A percentile compares a stretch with the other conserved stretches of the same genome.
These are phyloP conservation scores for Amylocarpus encephaloides DNA, from an alignment of 2,329 filamentous ascomycete species.

Conservation along the genomic window DNA sequence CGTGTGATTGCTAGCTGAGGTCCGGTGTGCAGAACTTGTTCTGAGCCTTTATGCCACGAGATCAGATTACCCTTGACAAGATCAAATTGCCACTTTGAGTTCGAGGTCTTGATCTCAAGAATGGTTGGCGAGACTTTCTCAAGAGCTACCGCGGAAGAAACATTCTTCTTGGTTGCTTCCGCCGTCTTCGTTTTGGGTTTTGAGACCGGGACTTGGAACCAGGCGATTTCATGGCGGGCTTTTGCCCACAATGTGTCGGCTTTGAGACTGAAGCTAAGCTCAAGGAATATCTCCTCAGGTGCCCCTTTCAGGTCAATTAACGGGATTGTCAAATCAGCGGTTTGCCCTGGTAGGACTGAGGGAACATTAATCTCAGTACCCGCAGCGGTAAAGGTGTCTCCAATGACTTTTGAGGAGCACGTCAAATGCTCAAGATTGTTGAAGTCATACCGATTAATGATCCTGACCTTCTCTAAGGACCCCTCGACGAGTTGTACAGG, in stretches of 20 bases:
- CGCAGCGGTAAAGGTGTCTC: neutral
- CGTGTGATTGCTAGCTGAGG: conserved; percentile 52
- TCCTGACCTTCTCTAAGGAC: conserved; percentile 29
- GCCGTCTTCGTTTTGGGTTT: conserved; percentile 6
- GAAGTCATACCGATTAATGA: conserved; percentile 47
- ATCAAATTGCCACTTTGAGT: conserved; percentile 41
- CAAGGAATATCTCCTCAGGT: conserved; percentile 39
- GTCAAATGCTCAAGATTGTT: conserved; percentile 42
- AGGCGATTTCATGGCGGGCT: conserved; percentile 48
- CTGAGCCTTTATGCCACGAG: conserved; percentile 5
- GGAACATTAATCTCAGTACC: neutral
- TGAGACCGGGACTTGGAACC: conserved; percentile 42
- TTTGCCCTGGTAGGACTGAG: neutral
- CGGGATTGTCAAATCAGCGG: neutral
- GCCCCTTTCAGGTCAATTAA: conserved; percentile 11
- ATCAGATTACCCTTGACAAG: conserved; percentile 15
- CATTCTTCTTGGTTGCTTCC: conserved; percentile 8
- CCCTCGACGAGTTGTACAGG: conserved; percentile 42
- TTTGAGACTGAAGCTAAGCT: conserved; percentile 40
- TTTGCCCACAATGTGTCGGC: conserved; percentile 44
- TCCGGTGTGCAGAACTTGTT: conserved; percentile 29
- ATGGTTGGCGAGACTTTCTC: conserved; percentile 20
- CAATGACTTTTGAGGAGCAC: conserved; percentile 2
- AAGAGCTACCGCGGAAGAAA: conserved; percentile 15
- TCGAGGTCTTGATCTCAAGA: conserved; percentile 29